phyloP scores from a whole-genome alignment of 192 early-diverging fungal genomes.

The Backusella tarrabulga region DNA sequence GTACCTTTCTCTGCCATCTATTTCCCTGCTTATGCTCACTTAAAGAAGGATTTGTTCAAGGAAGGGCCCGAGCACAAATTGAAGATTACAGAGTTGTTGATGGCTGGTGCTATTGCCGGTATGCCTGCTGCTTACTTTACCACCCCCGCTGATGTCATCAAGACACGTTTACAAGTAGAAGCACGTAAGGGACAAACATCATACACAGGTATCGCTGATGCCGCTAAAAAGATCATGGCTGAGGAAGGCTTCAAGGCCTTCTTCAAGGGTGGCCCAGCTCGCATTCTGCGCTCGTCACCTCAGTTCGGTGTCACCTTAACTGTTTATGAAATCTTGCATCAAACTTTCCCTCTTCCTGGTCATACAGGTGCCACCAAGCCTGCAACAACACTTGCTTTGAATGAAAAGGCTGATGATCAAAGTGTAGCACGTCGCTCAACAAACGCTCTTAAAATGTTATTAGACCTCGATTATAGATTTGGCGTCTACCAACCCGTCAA shows the following conservation, averaged over 20 bases:
- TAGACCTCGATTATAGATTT: conserved; percentile 48
- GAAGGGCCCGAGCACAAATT: conserved; percentile 79
- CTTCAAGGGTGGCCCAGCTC: conserved; percentile 94
- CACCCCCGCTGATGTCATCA: conserved; percentile 97
- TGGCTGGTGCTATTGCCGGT: conserved; percentile 91
- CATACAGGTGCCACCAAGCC: conserved; percentile 20
- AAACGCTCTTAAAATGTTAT: conserved; percentile 56
- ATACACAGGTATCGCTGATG: conserved; percentile 72
- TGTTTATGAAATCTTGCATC: conserved; percentile 88
- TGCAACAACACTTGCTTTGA: conserved; percentile 9
- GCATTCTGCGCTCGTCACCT: conserved; percentile 92
- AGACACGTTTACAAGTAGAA: conserved; percentile 95
- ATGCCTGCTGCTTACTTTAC: conserved; percentile 97
- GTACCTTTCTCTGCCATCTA: conserved; percentile 98
- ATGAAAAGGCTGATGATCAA: conserved; percentile 1
- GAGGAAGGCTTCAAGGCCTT: conserved; percentile 96
- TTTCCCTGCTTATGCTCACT: conserved; percentile 96
- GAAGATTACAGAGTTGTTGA: conserved; percentile 65
- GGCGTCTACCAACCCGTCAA: conserved; percentile 26
- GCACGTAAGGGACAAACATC: conserved; percentile 85
- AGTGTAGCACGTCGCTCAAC: conserved; percentile 40
- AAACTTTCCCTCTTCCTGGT: conserved; percentile 53
- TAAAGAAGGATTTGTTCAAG: conserved; percentile 90
- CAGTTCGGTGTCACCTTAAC: conserved; percentile 97
- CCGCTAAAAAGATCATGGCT: conserved; percentile 78